Evolutionary conservation across 2,329 filamentous ascomycete species (phyloP).

Genomic region (Cordyceps fumosorosea): DNA sequence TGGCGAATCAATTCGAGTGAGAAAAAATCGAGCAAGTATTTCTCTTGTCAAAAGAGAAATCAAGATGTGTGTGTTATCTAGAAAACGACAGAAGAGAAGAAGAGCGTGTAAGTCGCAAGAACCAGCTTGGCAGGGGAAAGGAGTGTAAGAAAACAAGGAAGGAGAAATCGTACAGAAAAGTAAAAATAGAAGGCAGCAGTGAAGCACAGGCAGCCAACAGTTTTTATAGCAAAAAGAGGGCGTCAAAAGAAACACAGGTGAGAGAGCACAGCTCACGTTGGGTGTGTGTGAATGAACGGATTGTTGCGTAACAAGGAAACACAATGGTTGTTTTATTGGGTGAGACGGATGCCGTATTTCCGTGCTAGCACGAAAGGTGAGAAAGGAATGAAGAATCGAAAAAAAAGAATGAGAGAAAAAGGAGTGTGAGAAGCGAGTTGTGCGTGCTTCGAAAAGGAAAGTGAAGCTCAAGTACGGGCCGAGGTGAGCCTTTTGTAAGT

Average conservation of each 20-base stretch:
- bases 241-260: background rate
- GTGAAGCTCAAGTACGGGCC: background rate
- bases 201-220: background rate
- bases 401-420: background rate
- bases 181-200: background rate
- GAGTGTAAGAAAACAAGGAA: background rate
- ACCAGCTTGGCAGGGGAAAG: background rate
- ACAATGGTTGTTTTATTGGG: background rate
- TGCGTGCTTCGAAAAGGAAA: constrained; percentile 1
- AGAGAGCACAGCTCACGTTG: background rate
- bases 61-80: background rate
- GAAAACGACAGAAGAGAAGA: background rate
- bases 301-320: background rate
- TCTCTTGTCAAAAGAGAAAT: constrained; percentile 8
- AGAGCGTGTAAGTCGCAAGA: constrained; percentile 4
- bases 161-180: background rate
- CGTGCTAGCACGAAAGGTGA: background rate
- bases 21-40: background rate
- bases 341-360: background rate
- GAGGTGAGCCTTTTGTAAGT: constrained; percentile 5
- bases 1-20: background rate
- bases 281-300: background rate
- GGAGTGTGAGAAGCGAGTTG: background rate
- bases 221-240: background rate
- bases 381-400: background rate